phyloP scores from a whole-genome alignment of 2,329 filamentous ascomycete species.

The Microascus cirrosus region DNA sequence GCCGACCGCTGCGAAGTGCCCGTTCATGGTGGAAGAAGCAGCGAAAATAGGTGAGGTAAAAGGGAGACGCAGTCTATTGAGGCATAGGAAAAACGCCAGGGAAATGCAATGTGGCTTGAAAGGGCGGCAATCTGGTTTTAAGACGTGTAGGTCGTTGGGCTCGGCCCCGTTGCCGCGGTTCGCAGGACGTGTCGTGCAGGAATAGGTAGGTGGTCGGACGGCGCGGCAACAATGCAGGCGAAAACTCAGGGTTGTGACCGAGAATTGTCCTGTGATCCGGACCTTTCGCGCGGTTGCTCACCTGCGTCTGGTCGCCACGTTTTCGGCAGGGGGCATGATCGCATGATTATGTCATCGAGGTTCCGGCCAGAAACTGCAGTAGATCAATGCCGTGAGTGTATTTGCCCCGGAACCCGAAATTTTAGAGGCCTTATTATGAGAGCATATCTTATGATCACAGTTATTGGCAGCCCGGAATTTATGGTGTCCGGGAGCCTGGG shows the following conservation, averaged over 20 bases:
- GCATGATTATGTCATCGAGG: not conserved
- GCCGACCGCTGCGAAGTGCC: conserved; percentile 68
- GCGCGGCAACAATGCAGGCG: not conserved
- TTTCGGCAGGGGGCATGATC: not conserved
- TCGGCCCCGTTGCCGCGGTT: not conserved
- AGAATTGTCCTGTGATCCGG: not conserved
- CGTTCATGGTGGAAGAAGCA: conserved; percentile 47
- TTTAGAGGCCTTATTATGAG: no score
- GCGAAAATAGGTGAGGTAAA: not conserved
- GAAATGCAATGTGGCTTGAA: not conserved
- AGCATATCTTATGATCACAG: no score
- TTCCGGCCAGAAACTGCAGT: no score
- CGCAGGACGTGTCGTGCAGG: not conserved
- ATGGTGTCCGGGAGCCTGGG: no score
- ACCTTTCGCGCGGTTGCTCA: not conserved
- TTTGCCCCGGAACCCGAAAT: no score
- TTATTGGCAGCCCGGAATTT: no score
- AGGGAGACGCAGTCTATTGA: not conserved
- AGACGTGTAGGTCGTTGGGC: not conserved
- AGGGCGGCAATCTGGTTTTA: not conserved
- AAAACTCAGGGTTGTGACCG: not conserved
- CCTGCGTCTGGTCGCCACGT: not conserved
- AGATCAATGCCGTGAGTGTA: not conserved
- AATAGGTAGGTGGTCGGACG: not conserved
- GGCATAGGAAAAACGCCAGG: not conserved